Base-by-base conservation (phyloP, 257 asterid genomes). In the Jasminum sambac region DNA sequence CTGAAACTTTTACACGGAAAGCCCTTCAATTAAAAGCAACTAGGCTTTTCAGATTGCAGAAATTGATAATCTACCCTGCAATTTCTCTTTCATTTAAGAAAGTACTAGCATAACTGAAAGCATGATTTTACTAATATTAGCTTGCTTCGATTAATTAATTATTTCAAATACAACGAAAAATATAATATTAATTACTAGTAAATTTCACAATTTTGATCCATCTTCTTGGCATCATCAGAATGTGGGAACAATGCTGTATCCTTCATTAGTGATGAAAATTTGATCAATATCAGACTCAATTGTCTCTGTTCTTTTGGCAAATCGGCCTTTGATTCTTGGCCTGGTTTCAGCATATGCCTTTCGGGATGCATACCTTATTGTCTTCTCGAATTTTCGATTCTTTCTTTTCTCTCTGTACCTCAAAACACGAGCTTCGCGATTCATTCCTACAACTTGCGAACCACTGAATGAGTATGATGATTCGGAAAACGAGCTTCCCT, bases 281-380 rank as follows among this genome's bases (percentile, higher is more conserved):
- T 77, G 85, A 66, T 88, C 87, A 16, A 85, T 67, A 5, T 85
- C 91, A 0, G 85, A 67, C 0, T 85, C 89, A 7, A 70, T 34
- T 19, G 74, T 4, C 1, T 87, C 89, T 41, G 80, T 82, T 80
- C 85, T 79, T 78, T 89, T 89, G 0, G 90, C 98, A 77, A 91
- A 91, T 48, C 96, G 89, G 67, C 98, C 98, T 71, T 91, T 89
- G 48, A 91, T 81, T 67, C 98, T 88, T 5, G 98, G 98, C 81
- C 98, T 84, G 9, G 85, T 87, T 69, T 89, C 98, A 0, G 96
- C 98, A 66, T 91, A 91, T 0, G 98, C 98, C 79, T 91, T 91
- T 17, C 96, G 78, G 0, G 96, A 89, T 59, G 98, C 98, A 70
- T 91, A 91, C 16, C 98, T 84, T 48, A 89, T 89, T 0, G 98